Conservation (phyloP, 192 early-diverging fungal species). For the Backusella circina region DNA sequence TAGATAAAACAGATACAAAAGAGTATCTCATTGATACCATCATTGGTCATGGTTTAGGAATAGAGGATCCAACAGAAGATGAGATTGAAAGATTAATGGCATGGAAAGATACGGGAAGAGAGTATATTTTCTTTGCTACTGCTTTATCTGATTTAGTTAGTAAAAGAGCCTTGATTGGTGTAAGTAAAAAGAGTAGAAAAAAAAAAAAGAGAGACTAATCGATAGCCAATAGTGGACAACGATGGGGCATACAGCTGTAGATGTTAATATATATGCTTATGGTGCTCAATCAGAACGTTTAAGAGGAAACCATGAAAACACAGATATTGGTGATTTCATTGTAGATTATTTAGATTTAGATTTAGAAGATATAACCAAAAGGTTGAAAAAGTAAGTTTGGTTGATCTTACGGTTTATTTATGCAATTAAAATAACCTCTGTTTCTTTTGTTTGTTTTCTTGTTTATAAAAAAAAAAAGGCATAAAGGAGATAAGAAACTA, state of each 20-base stretch:
- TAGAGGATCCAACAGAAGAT: slow-evolving; percentile 62
- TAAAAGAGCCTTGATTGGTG: slow-evolving; percentile 56
- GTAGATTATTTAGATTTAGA: slow-evolving; percentile 56
- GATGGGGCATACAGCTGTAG: slow-evolving; percentile 89
- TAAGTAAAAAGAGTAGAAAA: slow-evolving; percentile 13
- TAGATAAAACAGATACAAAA: not conserved
- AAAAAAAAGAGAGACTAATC: not conserved
- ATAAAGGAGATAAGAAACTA: not conserved
- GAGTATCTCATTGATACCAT: slow-evolving; percentile 32
- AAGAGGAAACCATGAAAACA: slow-evolving; percentile 85
- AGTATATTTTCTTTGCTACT: slow-evolving; percentile 35
- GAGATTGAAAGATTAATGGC: slow-evolving; percentile 40
- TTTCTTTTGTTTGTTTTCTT: too few species aligned
- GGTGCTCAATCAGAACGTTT: slow-evolving; percentile 60
- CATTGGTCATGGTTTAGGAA: slow-evolving; percentile 35
- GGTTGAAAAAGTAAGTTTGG: not conserved
- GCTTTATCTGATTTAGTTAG: slow-evolving; percentile 47
- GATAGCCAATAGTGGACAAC: slow-evolving; percentile 64
- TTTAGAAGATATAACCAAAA: slow-evolving; percentile 45
- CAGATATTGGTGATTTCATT: slow-evolving; percentile 77
- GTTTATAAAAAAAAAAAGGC: not conserved
- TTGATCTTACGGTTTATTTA: not conserved
- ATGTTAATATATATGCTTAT: slow-evolving; percentile 92
- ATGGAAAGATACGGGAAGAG: slow-evolving; percentile 37
- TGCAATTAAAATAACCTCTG: not conserved